Evolutionary conservation across 106 monocot species (phyloP).

Genomic region (Gastrodia elata): DNA sequence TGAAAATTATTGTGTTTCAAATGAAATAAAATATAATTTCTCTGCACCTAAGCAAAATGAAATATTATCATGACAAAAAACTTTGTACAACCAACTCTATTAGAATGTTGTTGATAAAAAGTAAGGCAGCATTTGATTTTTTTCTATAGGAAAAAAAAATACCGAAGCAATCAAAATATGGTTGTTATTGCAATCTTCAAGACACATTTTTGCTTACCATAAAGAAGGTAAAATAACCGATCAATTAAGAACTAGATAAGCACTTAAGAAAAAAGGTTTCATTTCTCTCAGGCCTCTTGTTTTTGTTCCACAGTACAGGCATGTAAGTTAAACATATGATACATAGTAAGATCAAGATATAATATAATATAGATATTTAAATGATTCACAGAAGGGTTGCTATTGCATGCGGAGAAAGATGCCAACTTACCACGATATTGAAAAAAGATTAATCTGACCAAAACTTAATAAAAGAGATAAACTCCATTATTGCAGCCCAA

Average conservation of each 20-base stretch:
- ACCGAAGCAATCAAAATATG: too few relatives aligned
- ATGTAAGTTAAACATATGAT: background rate
- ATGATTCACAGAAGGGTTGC: background rate
- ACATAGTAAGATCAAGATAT: too few relatives aligned
- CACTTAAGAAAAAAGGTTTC: background rate
- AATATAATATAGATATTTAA: background rate
- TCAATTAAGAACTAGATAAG: background rate
- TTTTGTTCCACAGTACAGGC: background rate
- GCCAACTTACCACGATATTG: background rate
- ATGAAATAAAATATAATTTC: too few relatives aligned
- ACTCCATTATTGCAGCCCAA: background rate
- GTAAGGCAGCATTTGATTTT: too few relatives aligned
- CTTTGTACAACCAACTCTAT: too few relatives aligned
- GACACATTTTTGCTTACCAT: background rate
- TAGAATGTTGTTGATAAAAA: too few relatives aligned
- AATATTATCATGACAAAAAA: too few relatives aligned
- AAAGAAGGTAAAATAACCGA: background rate
- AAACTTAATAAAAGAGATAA: constrained; percentile 3
- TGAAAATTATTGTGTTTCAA: too few relatives aligned
- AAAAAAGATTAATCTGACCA: constrained; percentile 2
- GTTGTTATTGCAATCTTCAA: too few relatives aligned
- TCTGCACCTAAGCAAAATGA: too few relatives aligned
- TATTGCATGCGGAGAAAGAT: too few relatives aligned
- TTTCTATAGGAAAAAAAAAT: too few relatives aligned
- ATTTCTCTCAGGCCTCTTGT: background rate